Base-by-base conservation (phyloP, 495 filamentous ascomycete genomes). In the Talaromyces proteolyticus region DNA sequence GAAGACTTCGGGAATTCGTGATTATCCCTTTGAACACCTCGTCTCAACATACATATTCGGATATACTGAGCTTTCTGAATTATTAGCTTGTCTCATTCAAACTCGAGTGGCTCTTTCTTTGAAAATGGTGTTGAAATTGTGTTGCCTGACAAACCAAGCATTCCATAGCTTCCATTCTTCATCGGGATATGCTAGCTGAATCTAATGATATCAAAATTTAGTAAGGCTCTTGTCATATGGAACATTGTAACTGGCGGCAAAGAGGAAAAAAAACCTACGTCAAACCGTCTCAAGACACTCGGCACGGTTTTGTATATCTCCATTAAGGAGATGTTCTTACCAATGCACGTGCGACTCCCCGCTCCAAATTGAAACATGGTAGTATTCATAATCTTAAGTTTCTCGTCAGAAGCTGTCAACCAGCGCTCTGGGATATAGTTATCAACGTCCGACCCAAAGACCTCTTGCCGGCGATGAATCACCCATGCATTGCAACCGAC, bases 231-330 rank as follows among this genome's bases (percentile, higher is more conserved):
- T n/a, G n/a, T n/a, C 71, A 63, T 50, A 77, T 53, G 14, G 78
- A 60, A 34, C 67, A 60, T 7, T 73, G 74, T n/a, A n/a, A n/a
- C n/a, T n/a, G n/a, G n/a, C n/a, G n/a, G n/a, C n/a, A 10, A 77
- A 53, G 20, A 78, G 66, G 62, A 78, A 79, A 57, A 74, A 78
- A 51, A 80, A 85, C 82, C 58, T 84, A 81, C 64, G 48, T 88
- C 81, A 64, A 89, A 92, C 50, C 78, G 67, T 50, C 84, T 72
- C 55, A 91, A 60, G 54, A 91, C 69, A 50, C 76, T 82, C 41
- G 87, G 88, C 17, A 91, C 76, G 38, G 91, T 57, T 70, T 93
- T 93, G 54, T 88, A 85, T 50, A 91, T 85, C 75, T 91, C 88
- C 62, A 89, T 57, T 56, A 90, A 57, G 21, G 78, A 82, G 51